phyloP scores from a whole-genome alignment of 352 stramenopile species.

The Pythium grandisporangium region DNA sequence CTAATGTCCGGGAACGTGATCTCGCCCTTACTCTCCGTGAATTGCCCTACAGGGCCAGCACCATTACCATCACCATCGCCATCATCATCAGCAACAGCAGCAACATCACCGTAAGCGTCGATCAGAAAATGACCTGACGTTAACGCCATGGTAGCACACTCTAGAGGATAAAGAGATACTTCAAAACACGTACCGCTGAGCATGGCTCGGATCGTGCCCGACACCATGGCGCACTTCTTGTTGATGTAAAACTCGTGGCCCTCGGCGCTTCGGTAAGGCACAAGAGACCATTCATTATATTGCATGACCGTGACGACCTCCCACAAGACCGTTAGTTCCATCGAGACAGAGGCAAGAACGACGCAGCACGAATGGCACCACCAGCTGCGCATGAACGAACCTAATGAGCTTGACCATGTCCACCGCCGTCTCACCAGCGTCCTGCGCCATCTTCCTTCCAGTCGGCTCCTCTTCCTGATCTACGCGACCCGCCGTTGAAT shows the following conservation, averaged over 20 bases:
- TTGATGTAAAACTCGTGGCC: constrained; percentile 94
- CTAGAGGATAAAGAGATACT: too few species aligned
- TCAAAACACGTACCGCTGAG: constrained; percentile 73
- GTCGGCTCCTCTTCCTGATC: background rate
- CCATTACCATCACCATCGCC: background rate
- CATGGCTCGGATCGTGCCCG: constrained; percentile 96
- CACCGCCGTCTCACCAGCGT: constrained; percentile 25
- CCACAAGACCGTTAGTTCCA: too few species aligned
- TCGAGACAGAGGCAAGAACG: too few species aligned
- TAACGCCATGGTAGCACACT: too few species aligned
- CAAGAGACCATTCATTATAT: constrained; percentile 1
- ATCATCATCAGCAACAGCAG: too few species aligned
- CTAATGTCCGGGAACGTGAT: constrained; percentile 97
- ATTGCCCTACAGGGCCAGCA: constrained; percentile 46
- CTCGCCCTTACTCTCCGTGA: constrained; percentile 91
- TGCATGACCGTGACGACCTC: too few species aligned
- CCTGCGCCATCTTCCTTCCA: constrained; percentile 37
- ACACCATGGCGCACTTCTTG: constrained; percentile 90
- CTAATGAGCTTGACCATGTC: constrained; percentile 84
- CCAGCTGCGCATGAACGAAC: too few species aligned
- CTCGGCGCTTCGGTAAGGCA: constrained; percentile 66
- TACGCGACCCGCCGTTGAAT: too few species aligned
- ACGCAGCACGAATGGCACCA: too few species aligned
- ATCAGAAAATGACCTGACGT: too few species aligned
- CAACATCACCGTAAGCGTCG: too few species aligned